Percentiles rank a stretch among this genome's conserved stretches.
Evolutionary conservation across 306 rosid species (phyloP).

Genomic region (Albizia julibrissin): DNA sequence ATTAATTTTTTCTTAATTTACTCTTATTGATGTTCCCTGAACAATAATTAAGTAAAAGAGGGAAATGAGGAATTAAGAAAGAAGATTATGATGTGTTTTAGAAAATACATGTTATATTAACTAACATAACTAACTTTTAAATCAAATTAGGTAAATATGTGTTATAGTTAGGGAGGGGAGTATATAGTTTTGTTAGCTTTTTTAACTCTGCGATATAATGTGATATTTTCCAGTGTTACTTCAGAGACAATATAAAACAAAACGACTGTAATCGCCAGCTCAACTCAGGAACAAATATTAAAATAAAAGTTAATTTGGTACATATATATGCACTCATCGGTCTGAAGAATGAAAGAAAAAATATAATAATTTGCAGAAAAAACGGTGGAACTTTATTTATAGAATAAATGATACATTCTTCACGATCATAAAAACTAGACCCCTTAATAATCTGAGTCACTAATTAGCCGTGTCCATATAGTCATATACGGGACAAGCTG

Average conservation of each 20-base stretch:
- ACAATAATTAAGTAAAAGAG: too few relatives aligned
- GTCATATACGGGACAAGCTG: slow-evolving; percentile 19
- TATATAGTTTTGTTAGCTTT: not conserved
- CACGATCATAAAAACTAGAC: not conserved
- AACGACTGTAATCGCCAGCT: not conserved
- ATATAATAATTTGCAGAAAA: not conserved
- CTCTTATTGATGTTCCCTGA: too few relatives aligned
- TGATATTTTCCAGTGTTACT: not conserved
- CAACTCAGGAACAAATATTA: not conserved
- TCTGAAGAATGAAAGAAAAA: not conserved
- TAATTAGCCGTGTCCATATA: slow-evolving; percentile 10
- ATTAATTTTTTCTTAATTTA: too few relatives aligned
- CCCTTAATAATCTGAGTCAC: not conserved
- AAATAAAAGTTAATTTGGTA: too few relatives aligned
- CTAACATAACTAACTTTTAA: too few relatives aligned
- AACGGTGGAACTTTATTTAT: not conserved
- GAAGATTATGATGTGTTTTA: too few relatives aligned
- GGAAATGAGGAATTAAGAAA: too few relatives aligned
- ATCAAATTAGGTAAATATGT: too few relatives aligned
- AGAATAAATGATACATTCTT: slow-evolving; percentile 6
- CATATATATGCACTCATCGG: not conserved
- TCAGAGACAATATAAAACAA: not conserved
- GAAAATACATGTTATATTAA: too few relatives aligned
- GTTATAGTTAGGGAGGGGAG: too few relatives aligned
- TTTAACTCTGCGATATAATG: not conserved